A percentile compares a stretch with the other conserved stretches of the same genome.
phyloP scores from a whole-genome alignment of 148 eudicot species.

The Silene latifolia region DNA sequence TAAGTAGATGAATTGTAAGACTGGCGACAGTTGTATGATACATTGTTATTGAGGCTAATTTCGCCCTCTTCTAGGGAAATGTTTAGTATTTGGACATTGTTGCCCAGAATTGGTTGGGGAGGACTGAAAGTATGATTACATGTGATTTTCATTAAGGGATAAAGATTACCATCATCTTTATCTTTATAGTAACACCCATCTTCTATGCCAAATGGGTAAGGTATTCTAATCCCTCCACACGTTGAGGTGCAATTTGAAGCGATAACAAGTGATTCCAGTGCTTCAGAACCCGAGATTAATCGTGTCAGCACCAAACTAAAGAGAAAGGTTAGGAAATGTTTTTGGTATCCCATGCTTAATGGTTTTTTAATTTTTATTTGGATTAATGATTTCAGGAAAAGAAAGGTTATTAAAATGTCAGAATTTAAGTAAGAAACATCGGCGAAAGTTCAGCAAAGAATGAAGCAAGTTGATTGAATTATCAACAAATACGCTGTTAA shows the following conservation, averaged over 20 bases:
- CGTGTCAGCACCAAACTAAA: not conserved
- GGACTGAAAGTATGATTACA: conserved; percentile 1
- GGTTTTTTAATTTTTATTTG: not conserved
- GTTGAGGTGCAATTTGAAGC: conserved; percentile 16
- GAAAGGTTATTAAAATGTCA: not conserved
- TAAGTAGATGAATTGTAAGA: no score
- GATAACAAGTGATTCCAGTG: conserved; percentile 1
- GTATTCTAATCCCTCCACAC: conserved; percentile 21
- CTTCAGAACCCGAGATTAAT: not conserved
- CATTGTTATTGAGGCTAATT: conserved; percentile 2
- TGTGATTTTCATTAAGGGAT: not conserved
- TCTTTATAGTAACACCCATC: conserved; percentile 20
- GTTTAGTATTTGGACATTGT: not conserved
- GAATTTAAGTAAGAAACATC: no score
- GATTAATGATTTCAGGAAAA: not conserved
- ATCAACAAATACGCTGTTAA: no score
- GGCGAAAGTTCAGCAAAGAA: no score
- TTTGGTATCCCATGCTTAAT: not conserved
- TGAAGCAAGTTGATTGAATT: no score
- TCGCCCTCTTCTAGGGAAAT: not conserved
- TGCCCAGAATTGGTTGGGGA: not conserved
- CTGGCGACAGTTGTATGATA: no score
- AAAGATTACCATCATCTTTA: not conserved
- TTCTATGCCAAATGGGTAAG: conserved; percentile 28
- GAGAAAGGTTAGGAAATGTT: not conserved